These are phyloP conservation scores for Suillus discolor DNA, from an alignment of 768 basidiomycete species.

Conservation along the genomic window DNA sequence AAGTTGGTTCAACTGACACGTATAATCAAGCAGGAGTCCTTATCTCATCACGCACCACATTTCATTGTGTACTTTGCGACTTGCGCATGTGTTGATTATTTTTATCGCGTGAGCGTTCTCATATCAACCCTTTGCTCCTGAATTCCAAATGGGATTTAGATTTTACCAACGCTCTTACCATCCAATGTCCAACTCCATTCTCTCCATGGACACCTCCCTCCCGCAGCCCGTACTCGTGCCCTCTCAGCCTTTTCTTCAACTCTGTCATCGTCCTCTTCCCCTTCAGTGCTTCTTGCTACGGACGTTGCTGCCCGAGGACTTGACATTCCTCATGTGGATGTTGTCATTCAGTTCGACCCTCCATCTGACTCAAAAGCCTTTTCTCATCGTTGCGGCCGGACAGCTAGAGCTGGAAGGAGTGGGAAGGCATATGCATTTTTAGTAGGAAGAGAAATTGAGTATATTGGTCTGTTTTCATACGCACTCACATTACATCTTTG, in stretches of 20 bases:
- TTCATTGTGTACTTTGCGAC: conserved; percentile 98
- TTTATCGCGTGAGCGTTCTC: conserved; percentile 70
- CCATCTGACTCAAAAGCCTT: conserved; percentile 95
- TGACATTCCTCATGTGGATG: conserved; percentile 94
- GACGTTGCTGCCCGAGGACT: conserved; percentile 97
- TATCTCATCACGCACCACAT: conserved; percentile 64
- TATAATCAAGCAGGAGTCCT: conserved; percentile 69
- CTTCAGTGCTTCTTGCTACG: conserved; percentile 88
- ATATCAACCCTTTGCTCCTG: background rate
- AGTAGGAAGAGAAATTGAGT: conserved; percentile 77
- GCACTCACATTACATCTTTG: background rate
- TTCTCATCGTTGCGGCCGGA: conserved; percentile 93
- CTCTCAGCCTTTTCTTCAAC: conserved; percentile 71
- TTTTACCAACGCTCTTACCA: conserved; percentile 63
- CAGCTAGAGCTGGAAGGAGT: conserved; percentile 86
- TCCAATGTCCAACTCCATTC: conserved; percentile 60
- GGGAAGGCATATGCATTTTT: conserved; percentile 88
- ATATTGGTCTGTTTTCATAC: conserved; percentile 63
- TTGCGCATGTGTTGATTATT: conserved; percentile 97
- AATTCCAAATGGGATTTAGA: conserved; percentile 43
- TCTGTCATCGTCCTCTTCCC: conserved; percentile 57
- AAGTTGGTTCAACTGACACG: conserved; percentile 82
- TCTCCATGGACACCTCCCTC: conserved; percentile 85
- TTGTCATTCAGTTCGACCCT: conserved; percentile 95
- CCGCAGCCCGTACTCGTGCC: conserved; percentile 78